A percentile compares a stretch with the other conserved stretches of the same genome.
These are phyloP conservation scores for Cystobasidium sp. DNA, from an alignment of 1,284 basidiomycete genomes.

Conservation along the genomic window DNA sequence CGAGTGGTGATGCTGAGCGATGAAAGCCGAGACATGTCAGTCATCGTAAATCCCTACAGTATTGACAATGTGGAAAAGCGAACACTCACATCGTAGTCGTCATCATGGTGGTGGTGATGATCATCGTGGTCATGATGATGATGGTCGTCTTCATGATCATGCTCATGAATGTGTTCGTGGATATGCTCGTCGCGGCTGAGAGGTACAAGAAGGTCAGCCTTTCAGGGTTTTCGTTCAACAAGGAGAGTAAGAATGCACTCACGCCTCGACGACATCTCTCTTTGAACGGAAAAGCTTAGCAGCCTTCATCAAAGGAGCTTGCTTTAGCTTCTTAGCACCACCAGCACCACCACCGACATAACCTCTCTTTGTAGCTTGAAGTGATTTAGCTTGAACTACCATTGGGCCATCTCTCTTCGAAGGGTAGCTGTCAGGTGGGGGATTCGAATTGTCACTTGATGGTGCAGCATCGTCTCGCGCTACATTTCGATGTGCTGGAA, in stretches of 20 bases:
- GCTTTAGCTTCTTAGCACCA: slow-evolving; percentile 6
- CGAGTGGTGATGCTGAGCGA: slow-evolving; percentile 33
- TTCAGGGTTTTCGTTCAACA: neutral
- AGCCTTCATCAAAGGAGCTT: slow-evolving; percentile 37
- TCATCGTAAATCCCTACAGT: neutral
- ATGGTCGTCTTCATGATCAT: slow-evolving; percentile 26
- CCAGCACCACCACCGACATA: slow-evolving; percentile 26
- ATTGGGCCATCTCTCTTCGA: slow-evolving; percentile 18
- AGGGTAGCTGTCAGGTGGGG: neutral
- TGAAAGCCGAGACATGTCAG: no score
- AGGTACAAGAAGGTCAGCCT: neutral
- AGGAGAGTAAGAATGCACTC: slow-evolving; percentile 2
- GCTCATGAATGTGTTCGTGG: slow-evolving; percentile 36
- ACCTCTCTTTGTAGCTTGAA: slow-evolving; percentile 21
- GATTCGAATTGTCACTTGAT: neutral
- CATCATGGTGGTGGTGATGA: slow-evolving; percentile 11
- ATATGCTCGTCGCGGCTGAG: slow-evolving; percentile 13
- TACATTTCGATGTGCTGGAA: slow-evolving; percentile 6
- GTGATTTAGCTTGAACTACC: slow-evolving; percentile 27
- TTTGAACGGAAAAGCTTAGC: slow-evolving; percentile 23
- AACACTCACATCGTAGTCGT: slow-evolving; percentile 31
- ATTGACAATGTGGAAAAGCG: no score
- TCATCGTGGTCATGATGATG: no score
- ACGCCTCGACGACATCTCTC: slow-evolving; percentile 23
- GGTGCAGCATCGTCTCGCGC: neutral